phyloP scores from a whole-genome alignment of 106 monocot species.

The Dioscorea alata region DNA sequence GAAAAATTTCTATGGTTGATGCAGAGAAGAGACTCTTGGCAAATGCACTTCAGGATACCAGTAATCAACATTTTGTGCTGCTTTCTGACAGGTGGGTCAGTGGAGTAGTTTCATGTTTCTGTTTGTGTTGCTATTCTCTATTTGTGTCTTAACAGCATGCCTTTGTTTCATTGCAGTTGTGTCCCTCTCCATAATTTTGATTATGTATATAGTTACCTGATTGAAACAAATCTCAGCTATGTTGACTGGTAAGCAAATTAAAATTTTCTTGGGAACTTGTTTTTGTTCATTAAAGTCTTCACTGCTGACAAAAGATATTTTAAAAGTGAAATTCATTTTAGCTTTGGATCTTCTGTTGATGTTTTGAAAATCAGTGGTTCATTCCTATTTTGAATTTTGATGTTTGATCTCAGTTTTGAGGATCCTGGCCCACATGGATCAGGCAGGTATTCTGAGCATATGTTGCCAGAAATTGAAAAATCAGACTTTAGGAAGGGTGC shows the following conservation, averaged over 20 bases:
- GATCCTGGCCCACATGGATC: conserved; percentile 95
- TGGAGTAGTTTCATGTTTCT: too few species aligned
- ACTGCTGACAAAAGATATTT: too few species aligned
- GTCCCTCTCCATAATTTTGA: conserved; percentile 87
- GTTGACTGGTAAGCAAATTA: conserved; percentile 68
- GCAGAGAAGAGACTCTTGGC: conserved; percentile 90
- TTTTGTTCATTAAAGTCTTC: too few species aligned
- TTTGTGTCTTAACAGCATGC: background rate
- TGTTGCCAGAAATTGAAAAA: conserved; percentile 91
- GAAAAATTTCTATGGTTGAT: conserved; percentile 91
- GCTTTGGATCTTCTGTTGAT: too few species aligned
- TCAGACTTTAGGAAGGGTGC: conserved; percentile 88
- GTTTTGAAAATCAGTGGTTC: too few species aligned
- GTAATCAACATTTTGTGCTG: conserved; percentile 95
- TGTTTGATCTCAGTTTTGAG: conserved; percentile 54
- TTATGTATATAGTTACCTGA: conserved; percentile 78
- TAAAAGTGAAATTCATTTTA: too few species aligned
- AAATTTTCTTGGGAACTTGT: background rate
- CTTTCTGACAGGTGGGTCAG: conserved; percentile 83
- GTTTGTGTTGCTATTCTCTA: too few species aligned
- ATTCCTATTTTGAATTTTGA: background rate
- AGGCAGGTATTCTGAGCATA: conserved; percentile 83
- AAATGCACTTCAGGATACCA: conserved; percentile 73
- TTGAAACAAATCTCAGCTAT: conserved; percentile 91
- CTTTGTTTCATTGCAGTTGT: conserved; percentile 57